phyloP scores from a whole-genome alignment of 371 early-diverging fungal genomes.

The Mortierella sp. region DNA sequence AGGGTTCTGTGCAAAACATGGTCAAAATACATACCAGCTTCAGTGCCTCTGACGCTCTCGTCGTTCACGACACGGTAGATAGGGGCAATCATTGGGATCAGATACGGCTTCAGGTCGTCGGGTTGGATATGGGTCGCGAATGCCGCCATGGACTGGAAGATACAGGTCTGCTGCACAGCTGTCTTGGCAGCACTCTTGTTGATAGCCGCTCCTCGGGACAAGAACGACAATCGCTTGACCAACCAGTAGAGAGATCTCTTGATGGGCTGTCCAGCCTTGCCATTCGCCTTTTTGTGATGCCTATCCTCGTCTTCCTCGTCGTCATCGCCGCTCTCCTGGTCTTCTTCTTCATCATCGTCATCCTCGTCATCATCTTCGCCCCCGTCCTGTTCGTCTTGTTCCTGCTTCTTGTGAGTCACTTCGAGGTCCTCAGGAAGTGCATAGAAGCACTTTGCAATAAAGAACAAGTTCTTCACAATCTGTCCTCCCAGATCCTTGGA shows the following conservation, averaged over 20 bases:
- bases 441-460: constrained; percentile 83
- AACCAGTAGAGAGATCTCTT: constrained; percentile 69
- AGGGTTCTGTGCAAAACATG: no score
- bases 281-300: constrained; percentile 22
- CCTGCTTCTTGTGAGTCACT: constrained; percentile 22
- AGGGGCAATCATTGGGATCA: constrained; percentile 79
- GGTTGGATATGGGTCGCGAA: constrained; percentile 72
- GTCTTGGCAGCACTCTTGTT: constrained; percentile 26
- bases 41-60: constrained; percentile 69
- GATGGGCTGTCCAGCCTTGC: constrained; percentile 43
- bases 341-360: constrained; percentile 54
- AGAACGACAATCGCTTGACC: constrained; percentile 72
- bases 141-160: constrained; percentile 95
- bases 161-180: constrained; percentile 69
- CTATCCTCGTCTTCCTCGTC: background rate
- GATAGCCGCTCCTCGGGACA: constrained; percentile 72
- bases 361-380: constrained; percentile 58
- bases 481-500: constrained; percentile 87
- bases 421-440: constrained; percentile 36
- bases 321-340: constrained; percentile 48
- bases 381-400: constrained; percentile 42
- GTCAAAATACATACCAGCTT: constrained; percentile 63
- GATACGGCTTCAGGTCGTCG: constrained; percentile 68
- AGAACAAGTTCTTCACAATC: constrained; percentile 93
- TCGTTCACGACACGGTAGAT: constrained; percentile 86